Evolutionary conservation across 75 land plant genomes (phyloP).

Genomic region (Pinus taeda): DNA sequence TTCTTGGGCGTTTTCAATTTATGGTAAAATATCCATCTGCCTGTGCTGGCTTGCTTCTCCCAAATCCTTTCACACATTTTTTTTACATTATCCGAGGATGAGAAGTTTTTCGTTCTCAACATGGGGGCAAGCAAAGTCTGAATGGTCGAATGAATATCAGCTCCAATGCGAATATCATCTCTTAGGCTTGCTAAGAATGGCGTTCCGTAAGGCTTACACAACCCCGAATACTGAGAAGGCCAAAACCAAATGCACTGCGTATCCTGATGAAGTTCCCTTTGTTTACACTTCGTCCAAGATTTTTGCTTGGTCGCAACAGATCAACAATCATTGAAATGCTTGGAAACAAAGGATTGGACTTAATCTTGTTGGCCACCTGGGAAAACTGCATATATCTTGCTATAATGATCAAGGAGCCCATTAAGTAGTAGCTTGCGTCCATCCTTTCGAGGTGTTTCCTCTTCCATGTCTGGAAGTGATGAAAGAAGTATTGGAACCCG

Average conservation of each 20-base stretch:
- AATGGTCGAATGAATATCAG: constrained; percentile 45
- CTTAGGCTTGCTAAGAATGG: constrained; percentile 52
- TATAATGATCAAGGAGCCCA: constrained; percentile 62
- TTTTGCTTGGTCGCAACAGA: too few relatives aligned
- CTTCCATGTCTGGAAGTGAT: too few relatives aligned
- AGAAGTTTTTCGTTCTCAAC: constrained; percentile 9
- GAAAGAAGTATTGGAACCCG: too few relatives aligned
- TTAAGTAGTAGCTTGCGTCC: constrained; percentile 69
- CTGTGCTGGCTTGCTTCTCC: too few relatives aligned
- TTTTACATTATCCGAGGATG: not conserved
- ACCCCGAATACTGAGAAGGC: too few relatives aligned
- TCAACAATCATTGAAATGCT: too few relatives aligned
- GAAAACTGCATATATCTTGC: constrained; percentile 60
- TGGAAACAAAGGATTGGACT: constrained; percentile 59
- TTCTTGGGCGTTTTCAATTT: too few relatives aligned
- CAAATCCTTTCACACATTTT: not conserved
- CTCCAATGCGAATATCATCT: constrained; percentile 36
- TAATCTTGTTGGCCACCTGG: constrained; percentile 65
- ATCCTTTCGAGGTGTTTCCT: constrained; percentile 82
- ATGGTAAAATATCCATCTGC: too few relatives aligned
- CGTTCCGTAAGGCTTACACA: constrained; percentile 58
- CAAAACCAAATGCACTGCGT: too few relatives aligned
- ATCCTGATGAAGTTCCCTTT: too few relatives aligned
- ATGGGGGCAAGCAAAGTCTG: constrained; percentile 51
- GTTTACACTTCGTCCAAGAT: too few relatives aligned